These are phyloP conservation scores for Didymella segeticola DNA, from an alignment of 2,329 filamentous ascomycete species.

Conservation along the genomic window DNA sequence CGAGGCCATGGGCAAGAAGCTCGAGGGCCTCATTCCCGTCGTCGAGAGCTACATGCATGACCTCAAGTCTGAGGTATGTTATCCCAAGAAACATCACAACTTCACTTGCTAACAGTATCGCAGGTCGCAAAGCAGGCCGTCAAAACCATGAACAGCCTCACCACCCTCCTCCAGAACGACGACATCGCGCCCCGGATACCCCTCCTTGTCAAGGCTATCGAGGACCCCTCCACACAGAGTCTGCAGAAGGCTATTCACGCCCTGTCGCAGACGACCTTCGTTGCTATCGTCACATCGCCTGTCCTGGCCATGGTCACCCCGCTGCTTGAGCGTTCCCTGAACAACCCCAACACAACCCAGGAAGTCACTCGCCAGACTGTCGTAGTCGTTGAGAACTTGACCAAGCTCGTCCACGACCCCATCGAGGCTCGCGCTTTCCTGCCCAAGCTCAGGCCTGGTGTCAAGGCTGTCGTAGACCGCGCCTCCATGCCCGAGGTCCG, in stretches of 20 bases:
- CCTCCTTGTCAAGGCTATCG: slow-evolving; percentile 91
- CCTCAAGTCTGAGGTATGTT: slow-evolving; percentile 74
- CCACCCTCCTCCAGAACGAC: slow-evolving; percentile 91
- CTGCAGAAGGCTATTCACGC: slow-evolving; percentile 97
- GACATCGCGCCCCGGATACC: slow-evolving; percentile 93
- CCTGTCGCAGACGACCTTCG: slow-evolving; percentile 97
- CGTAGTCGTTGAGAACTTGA: slow-evolving; percentile 96
- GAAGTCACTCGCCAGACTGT: slow-evolving; percentile 95
- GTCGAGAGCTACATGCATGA: slow-evolving; percentile 97
- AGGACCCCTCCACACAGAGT: slow-evolving; percentile 86
- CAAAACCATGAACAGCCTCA: slow-evolving; percentile 89
- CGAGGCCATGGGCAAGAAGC: slow-evolving; percentile 85
- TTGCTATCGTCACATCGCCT: slow-evolving; percentile 92
- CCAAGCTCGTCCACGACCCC: slow-evolving; percentile 95
- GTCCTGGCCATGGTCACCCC: slow-evolving; percentile 94
- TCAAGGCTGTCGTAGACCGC: slow-evolving; percentile 84
- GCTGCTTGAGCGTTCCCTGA: slow-evolving; percentile 90
- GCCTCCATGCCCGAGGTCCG: slow-evolving; percentile 95
- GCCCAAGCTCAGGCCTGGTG: slow-evolving; percentile 91
- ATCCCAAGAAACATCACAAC: neutral
- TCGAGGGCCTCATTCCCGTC: slow-evolving; percentile 86
- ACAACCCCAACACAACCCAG: slow-evolving; percentile 87
- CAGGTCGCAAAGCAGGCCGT: slow-evolving; percentile 79
- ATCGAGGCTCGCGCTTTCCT: slow-evolving; percentile 94
- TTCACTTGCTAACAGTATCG: slow-evolving; percentile 12